These are phyloP conservation scores for Fomitopsis betulina DNA, from an alignment of 1,284 basidiomycete genomes.

Conservation along the genomic window DNA sequence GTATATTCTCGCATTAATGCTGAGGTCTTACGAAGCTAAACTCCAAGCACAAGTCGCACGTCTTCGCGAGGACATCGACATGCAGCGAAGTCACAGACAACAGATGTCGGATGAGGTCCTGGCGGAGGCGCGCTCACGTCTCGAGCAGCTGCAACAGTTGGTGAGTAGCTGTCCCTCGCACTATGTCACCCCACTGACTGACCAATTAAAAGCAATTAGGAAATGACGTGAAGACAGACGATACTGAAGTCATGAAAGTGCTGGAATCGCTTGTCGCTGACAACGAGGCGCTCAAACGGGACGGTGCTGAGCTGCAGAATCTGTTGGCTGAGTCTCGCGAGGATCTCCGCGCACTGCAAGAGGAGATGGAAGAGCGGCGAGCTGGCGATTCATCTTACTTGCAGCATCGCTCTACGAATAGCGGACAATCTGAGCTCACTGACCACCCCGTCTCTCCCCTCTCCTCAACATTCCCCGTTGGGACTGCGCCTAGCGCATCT, in stretches of 20 bases:
- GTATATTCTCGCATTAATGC: background rate
- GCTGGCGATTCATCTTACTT: slow-evolving; percentile 34
- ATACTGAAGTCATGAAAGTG: slow-evolving; percentile 60
- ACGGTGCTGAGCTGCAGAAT: slow-evolving; percentile 74
- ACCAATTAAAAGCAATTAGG: slow-evolving; percentile 37
- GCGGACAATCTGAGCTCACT: slow-evolving; percentile 16
- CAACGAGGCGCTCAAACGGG: slow-evolving; percentile 77
- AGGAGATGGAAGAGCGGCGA: slow-evolving; percentile 71
- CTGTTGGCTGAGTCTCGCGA: slow-evolving; percentile 75
- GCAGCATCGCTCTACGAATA: slow-evolving; percentile 22
- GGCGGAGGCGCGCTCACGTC: slow-evolving; percentile 62
- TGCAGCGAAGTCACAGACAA: slow-evolving; percentile 59
- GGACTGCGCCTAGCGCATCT: slow-evolving; percentile 22
- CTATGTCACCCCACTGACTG: background rate
- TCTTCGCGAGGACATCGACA: slow-evolving; percentile 61
- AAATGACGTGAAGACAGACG: slow-evolving; percentile 38
- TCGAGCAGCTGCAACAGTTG: slow-evolving; percentile 59
- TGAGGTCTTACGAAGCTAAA: slow-evolving; percentile 46
- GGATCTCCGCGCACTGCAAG: slow-evolving; percentile 62
- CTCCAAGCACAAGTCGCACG: slow-evolving; percentile 67
- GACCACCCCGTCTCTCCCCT: slow-evolving; percentile 16
- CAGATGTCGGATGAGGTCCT: slow-evolving; percentile 72
- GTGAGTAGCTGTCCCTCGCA: slow-evolving; percentile 27
- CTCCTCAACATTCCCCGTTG: slow-evolving; percentile 26
- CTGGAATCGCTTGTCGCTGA: slow-evolving; percentile 80